Evolutionary conservation across 2,329 filamentous ascomycete genomes (phyloP), one percentile per base, ranked within the genome.

Genomic region (Fusarium sp.): DNA sequence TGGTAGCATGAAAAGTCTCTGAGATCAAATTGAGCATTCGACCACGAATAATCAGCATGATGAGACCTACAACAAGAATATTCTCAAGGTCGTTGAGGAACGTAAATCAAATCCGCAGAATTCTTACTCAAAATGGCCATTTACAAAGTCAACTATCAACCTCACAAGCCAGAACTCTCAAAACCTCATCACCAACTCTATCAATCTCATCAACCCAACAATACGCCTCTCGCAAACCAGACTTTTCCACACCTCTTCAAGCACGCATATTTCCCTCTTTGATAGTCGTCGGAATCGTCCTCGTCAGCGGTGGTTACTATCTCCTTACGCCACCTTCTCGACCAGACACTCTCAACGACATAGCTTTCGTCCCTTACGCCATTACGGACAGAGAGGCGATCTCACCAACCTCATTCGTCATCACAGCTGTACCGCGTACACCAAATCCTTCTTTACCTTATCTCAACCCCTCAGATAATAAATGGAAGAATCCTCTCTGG

Each of bases 401-500:
- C 45, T 92, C 92, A 0, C 85, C 88, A 2, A 90, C 89, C 0
- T 90, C 88, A 60, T 89, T 92, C 73, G 85, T 95, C 71, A 86
- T 95, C 71, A 91, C 89, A 11, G 79, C 94, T 27, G 80, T 80
- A 27, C 84, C 88, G 15, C 76, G 77, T 7, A 72, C 68, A 3
- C 74, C 70, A 1, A 75, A 78, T 52, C 70, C 78, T 8, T 60
- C 62, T 40, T 74, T 67, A 4, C 79, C 74, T 12, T 78, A 78
- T 57, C 52, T 82, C n/a, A 40, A 22, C 13, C 40, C 67, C 9
- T 46, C 27, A 4, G n/a, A 62, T 34, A n/a, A 27, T 20, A 44
- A 61, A 69, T 81, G 81, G 80, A 72, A 70, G 13, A 70, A 87
- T 59, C 91, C 92, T 7, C 85, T 97, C 44, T 97, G 94, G 92